A percentile compares a stretch with the other conserved stretches of the same genome.
Evolutionary conservation across 768 basidiomycete genomes (phyloP).

Genomic region (Auricularia sp.): DNA sequence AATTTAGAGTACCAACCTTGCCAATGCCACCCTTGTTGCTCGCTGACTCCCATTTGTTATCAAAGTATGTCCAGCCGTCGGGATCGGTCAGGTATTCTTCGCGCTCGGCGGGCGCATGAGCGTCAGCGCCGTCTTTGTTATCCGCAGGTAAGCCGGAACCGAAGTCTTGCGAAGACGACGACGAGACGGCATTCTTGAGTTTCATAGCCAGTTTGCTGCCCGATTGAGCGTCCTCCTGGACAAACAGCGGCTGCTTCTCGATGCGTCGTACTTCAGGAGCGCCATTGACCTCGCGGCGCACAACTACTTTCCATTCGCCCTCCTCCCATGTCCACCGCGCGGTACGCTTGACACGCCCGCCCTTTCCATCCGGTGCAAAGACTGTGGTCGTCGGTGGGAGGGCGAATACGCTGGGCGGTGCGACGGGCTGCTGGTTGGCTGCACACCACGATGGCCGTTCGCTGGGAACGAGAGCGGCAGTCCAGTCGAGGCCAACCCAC

Average conservation of each 20-base stretch:
- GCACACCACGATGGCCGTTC: slow-evolving; percentile 87
- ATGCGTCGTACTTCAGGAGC: slow-evolving; percentile 42
- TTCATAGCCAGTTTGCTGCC: slow-evolving; percentile 1
- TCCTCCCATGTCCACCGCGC: slow-evolving; percentile 89
- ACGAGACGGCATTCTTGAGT: not conserved
- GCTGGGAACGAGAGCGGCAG: slow-evolving; percentile 77
- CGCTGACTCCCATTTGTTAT: slow-evolving; percentile 88
- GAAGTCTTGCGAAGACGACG: slow-evolving; percentile 1
- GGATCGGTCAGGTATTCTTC: slow-evolving; percentile 60
- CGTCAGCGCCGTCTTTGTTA: slow-evolving; percentile 5
- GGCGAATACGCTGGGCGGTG: slow-evolving; percentile 59
- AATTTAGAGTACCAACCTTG: slow-evolving; percentile 39
- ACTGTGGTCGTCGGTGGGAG: slow-evolving; percentile 55
- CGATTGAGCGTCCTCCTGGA: slow-evolving; percentile 31
- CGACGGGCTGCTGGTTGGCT: slow-evolving; percentile 45
- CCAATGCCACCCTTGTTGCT: slow-evolving; percentile 75
- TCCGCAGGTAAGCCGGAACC: not conserved
- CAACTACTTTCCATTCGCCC: slow-evolving; percentile 76
- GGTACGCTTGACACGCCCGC: slow-evolving; percentile 48
- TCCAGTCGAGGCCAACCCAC: slow-evolving; percentile 98
- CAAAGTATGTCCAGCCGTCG: slow-evolving; percentile 90
- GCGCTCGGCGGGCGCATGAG: slow-evolving; percentile 18
- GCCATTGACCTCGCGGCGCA: slow-evolving; percentile 37
- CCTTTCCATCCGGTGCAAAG: slow-evolving; percentile 34
- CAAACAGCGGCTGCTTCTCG: slow-evolving; percentile 48